Evolutionary conservation across 1,139 yeast species (phyloP).

Genomic region (Saccharomyces hybrid): DNA sequence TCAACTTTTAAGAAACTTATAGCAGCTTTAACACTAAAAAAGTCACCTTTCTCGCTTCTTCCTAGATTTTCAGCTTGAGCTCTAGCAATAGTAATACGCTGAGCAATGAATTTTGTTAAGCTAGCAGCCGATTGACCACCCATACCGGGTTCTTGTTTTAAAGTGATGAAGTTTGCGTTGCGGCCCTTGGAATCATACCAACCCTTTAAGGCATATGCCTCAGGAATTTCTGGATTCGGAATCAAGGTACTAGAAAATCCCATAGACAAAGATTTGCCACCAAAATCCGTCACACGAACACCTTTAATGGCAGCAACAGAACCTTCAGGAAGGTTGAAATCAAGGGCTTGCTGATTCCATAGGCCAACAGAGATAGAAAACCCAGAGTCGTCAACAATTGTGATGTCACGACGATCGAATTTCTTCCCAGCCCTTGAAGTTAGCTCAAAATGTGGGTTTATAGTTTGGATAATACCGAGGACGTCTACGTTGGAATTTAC

Average conservation of each 20-base stretch:
- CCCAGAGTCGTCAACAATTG: conserved; percentile 79
- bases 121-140: conserved; percentile 27
- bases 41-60: conserved; percentile 68
- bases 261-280: conserved; percentile 78
- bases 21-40: conserved; percentile 65
- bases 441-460: conserved; percentile 67
- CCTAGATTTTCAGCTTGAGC: conserved; percentile 70
- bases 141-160: conserved; percentile 40
- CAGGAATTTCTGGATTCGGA: conserved; percentile 82
- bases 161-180: conserved; percentile 52
- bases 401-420: conserved; percentile 82
- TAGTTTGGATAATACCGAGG: conserved; percentile 74
- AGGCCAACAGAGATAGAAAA: conserved; percentile 72
- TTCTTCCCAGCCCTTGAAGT: conserved; percentile 93
- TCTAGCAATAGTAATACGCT: conserved; percentile 59
- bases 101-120: conserved; percentile 30
- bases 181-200: conserved; percentile 88
- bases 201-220: conserved; percentile 81
- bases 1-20: conserved; percentile 66
- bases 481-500: conserved; percentile 74
- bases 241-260: conserved; percentile 70
- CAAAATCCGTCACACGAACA: conserved; percentile 81
- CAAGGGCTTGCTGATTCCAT: conserved; percentile 85
- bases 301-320: conserved; percentile 90
- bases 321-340: conserved; percentile 67